A percentile compares a stretch with the other conserved stretches of the same genome.
These are phyloP conservation scores for Corchorus capsularis DNA, from an alignment of 345 rosid species.

Conservation along the genomic window DNA sequence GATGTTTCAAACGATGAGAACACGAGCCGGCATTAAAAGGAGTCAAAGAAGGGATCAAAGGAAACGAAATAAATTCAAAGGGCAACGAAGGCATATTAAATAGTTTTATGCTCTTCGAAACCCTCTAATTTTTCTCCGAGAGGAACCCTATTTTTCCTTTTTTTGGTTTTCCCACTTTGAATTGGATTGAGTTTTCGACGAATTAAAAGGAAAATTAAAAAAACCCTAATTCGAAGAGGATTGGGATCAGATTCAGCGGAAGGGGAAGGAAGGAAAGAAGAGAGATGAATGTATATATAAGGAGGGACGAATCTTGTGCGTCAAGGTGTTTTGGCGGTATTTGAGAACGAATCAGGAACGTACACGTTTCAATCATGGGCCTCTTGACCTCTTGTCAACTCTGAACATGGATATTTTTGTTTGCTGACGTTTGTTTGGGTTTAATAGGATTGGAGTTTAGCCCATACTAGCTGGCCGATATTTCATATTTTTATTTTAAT, in stretches of 20 bases:
- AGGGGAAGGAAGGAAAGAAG: no score
- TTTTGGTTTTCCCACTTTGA: background rate
- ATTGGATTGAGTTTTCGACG: no score
- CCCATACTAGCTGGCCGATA: background rate
- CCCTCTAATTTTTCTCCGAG: slow-evolving; percentile 36
- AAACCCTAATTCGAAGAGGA: background rate
- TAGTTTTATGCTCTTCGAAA: slow-evolving; percentile 66
- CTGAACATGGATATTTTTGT: slow-evolving; percentile 18
- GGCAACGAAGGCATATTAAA: slow-evolving; percentile 80
- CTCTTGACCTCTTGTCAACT: background rate
- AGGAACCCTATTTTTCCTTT: slow-evolving; percentile 32
- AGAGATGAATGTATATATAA: background rate
- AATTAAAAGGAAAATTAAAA: background rate
- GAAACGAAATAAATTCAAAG: slow-evolving; percentile 40
- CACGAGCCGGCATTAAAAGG: slow-evolving; percentile 58
- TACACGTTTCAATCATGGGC: slow-evolving; percentile 30
- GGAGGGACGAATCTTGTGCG: background rate
- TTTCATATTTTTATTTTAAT: no score
- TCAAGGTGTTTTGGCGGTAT: slow-evolving; percentile 29
- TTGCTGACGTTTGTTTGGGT: background rate
- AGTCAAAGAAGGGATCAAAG: slow-evolving; percentile 55
- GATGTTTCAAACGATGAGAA: slow-evolving; percentile 82
- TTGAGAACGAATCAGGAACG: slow-evolving; percentile 32
- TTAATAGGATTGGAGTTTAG: background rate
- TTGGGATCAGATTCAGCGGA: no score